Evolutionary conservation across 257 asterid species (phyloP), one percentile per base, ranked within the genome.

Genomic region (Ligustrum vulgare): DNA sequence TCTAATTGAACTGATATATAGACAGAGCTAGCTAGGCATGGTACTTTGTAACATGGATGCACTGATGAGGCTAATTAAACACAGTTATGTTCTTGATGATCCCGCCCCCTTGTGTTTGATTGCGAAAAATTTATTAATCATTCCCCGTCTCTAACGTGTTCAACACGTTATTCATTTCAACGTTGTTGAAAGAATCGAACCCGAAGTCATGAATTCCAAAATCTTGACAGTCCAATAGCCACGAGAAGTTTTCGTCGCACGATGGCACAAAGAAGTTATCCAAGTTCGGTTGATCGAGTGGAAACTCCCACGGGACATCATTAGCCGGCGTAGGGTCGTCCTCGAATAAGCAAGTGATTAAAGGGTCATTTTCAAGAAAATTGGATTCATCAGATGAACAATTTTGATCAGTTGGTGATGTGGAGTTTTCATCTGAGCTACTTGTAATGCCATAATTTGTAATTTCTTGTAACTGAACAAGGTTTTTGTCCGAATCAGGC

Each of bases 131-230:
- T 60, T 23, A 9, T 11, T 60, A n/a, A 22, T 25, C 18, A 20
- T 49, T 76, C 35, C 73, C 80, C 77, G 34, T 63, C 71, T 72
- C 83, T 35, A 81, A n/a, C 12, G 77, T 77, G 82, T 65, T 76
- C 28, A 86, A 66, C 70, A 72, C 76, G 20, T 64, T 81, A 35
- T 83, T 81, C 41, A 82, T 76, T 35, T 82, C 96, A 58, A 81
- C 20, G 8, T 83, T 88, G 12, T 62, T 65, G n/a, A 81, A 73
- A 69, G 72, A 79, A 36, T 83, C 85, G 16, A 86, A 72, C 3
- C 88, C 97, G 56, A 89, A 93, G 79, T 93, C 98, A 13, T 89
- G 96, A 31, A 91, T 75, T 6, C 97, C 97, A 51, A 91, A 94
- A 69, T 91, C 98, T 74, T 90, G 91, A 67, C 94, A 90, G 64